phyloP scores from a whole-genome alignment of 1,284 basidiomycete species.

The Malassezia globosa region DNA sequence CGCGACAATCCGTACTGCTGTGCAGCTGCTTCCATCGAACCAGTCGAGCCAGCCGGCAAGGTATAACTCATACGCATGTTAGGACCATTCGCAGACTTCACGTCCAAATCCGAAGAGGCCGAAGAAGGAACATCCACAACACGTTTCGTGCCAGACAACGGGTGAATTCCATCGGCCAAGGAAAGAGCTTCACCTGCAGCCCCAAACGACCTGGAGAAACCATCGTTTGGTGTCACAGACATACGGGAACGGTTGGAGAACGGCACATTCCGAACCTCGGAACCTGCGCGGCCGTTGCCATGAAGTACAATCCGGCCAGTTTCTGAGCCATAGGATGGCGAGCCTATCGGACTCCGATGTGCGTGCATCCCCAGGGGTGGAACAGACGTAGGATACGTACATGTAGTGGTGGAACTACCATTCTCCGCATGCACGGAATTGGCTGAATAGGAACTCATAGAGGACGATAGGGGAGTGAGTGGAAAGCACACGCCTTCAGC shows the following conservation, averaged over 20 bases:
- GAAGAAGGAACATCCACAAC: conserved; percentile 57
- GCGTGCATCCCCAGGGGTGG: background rate
- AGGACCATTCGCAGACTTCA: background rate
- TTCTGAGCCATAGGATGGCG: background rate
- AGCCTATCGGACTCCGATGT: background rate
- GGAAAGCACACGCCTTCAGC: conserved; percentile 15
- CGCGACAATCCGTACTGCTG: conserved; percentile 48
- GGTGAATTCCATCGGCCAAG: background rate
- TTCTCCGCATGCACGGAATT: conserved; percentile 5
- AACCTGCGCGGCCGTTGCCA: background rate
- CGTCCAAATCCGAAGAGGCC: conserved; percentile 50
- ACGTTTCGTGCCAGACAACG: conserved; percentile 23
- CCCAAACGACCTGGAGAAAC: conserved; percentile 37
- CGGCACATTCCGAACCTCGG: background rate
- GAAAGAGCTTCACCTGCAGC: conserved; percentile 37
- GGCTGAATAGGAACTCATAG: conserved; percentile 16
- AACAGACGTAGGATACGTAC: conserved; percentile 6
- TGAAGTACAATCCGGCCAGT: conserved; percentile 14
- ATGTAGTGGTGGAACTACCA: conserved; percentile 12
- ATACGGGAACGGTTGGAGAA: background rate
- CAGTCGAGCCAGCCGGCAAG: conserved; percentile 50
- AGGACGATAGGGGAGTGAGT: background rate
- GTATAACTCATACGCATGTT: conserved; percentile 17
- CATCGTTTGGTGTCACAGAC: background rate
- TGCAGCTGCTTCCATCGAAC: conserved; percentile 52